Conservation (phyloP, 2,329 filamentous ascomycete species). For the Paecilomyces formosus region DNA sequence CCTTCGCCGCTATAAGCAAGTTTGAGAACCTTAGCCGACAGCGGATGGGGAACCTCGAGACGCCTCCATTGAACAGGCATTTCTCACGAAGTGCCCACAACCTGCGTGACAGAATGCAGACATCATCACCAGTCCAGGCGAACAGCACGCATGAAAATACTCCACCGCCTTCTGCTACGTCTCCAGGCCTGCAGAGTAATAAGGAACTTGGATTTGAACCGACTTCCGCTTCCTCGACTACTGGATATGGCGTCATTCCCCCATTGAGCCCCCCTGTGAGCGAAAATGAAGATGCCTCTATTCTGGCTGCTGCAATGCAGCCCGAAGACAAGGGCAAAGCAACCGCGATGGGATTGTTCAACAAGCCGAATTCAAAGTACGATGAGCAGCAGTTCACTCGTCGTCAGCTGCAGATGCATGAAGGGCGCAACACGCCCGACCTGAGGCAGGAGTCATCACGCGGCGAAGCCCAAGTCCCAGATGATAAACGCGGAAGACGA, state of each 20-base stretch:
- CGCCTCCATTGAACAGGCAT: constrained; percentile 37
- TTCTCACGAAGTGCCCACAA: constrained; percentile 57
- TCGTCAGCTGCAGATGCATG: constrained; percentile 71
- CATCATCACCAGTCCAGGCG: constrained; percentile 21
- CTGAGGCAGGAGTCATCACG: constrained; percentile 21
- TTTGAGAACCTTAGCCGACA: constrained; percentile 71
- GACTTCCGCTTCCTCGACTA: constrained; percentile 19
- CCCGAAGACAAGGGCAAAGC: constrained; percentile 75
- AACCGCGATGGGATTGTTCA: constrained; percentile 64
- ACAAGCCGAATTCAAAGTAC: constrained; percentile 67
- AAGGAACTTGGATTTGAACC: constrained; percentile 24
- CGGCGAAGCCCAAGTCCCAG: constrained; percentile 14
- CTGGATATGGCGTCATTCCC: constrained; percentile 37
- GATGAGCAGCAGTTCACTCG: constrained; percentile 81
- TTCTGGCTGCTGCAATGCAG: constrained; percentile 57
- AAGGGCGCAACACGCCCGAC: constrained; percentile 59
- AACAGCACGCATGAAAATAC: constrained; percentile 27
- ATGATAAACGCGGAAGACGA: constrained; percentile 19
- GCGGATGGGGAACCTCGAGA: constrained; percentile 49
- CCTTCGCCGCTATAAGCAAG: constrained; percentile 65
- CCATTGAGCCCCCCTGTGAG: constrained; percentile 64
- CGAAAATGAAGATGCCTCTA: constrained; percentile 60
- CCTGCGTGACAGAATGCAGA: constrained; percentile 46
- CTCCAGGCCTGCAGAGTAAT: constrained; percentile 33
- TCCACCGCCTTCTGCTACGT: constrained; percentile 33